Evolutionary conservation across 768 basidiomycete genomes (phyloP).

Genomic region (Harrya chromipes): DNA sequence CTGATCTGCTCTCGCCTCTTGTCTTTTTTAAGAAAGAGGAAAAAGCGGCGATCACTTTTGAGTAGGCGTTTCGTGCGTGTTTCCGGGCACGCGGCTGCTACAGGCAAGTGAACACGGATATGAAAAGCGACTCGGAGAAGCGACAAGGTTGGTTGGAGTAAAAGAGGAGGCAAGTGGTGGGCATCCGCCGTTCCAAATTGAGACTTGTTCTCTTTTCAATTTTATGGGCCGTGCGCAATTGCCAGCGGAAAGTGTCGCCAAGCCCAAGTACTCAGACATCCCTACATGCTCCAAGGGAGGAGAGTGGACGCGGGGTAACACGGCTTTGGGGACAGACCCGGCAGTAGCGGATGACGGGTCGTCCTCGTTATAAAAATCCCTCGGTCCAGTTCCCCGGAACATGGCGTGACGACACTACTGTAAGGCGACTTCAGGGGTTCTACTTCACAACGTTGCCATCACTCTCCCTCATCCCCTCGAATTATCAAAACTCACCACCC

Average conservation of each 20-base stretch:
- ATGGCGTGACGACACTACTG: slow-evolving; percentile 24
- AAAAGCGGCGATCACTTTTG: too few relatives aligned
- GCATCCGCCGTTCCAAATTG: slow-evolving; percentile 23
- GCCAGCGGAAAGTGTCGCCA: slow-evolving; percentile 10
- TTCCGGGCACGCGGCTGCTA: too few relatives aligned
- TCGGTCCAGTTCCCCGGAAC: slow-evolving; percentile 23
- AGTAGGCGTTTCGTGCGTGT: too few relatives aligned
- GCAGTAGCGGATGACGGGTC: too few relatives aligned
- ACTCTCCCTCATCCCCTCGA: too few relatives aligned
- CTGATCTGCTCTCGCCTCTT: slow-evolving; percentile 1
- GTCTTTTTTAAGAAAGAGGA: too few relatives aligned
- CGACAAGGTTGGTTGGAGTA: background rate
- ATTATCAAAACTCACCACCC: too few relatives aligned
- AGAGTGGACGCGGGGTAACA: background rate
- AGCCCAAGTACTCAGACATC: slow-evolving; percentile 8
- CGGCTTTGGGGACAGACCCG: background rate
- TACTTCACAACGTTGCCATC: too few relatives aligned
- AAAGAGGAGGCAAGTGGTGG: background rate
- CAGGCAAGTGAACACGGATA: slow-evolving; percentile 4
- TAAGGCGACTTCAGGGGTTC: too few relatives aligned
- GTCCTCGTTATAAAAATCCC: background rate
- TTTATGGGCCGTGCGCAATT: background rate
- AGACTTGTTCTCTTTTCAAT: slow-evolving; percentile 8
- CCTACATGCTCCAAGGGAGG: background rate
- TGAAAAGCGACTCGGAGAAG: background rate